A percentile compares a stretch with the other conserved stretches of the same genome.
These are phyloP conservation scores for Penicillium robsamsonii DNA, from an alignment of 495 filamentous ascomycete genomes.

Conservation along the genomic window DNA sequence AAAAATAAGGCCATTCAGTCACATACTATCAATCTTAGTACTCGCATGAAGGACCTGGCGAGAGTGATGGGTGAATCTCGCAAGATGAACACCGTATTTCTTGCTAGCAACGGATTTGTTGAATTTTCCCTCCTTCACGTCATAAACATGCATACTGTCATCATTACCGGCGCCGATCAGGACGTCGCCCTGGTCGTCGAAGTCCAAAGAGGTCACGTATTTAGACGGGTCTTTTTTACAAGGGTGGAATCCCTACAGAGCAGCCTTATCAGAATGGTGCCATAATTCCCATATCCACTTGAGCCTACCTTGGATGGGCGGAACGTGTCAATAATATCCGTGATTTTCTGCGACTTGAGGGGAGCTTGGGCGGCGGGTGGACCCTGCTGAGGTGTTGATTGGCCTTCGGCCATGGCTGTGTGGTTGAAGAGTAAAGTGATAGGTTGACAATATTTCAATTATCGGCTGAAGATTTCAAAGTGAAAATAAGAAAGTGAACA, in stretches of 20 bases:
- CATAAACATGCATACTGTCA: conserved; percentile 92
- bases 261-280: conserved; percentile 15
- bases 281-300: not conserved
- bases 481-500: not conserved
- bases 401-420: conserved; percentile 35
- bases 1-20: not conserved
- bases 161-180: conserved; percentile 84
- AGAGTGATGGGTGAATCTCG: conserved; percentile 87
- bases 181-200: conserved; percentile 89
- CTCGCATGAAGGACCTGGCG: conserved; percentile 90
- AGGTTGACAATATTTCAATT: no score
- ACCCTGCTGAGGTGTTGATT: conserved; percentile 20
- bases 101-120: conserved; percentile 80
- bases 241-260: conserved; percentile 35
- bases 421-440: not conserved
- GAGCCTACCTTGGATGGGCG: conserved; percentile 47
- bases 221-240: conserved; percentile 40
- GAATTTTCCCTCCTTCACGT: conserved; percentile 81
- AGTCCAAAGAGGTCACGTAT: conserved; percentile 77
- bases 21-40: conserved; percentile 76
- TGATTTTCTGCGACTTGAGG: conserved; percentile 40
- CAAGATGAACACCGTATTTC: conserved; percentile 93
- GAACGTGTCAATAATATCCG: conserved; percentile 48
- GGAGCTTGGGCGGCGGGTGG: conserved; percentile 28
- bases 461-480: not conserved